A percentile compares a stretch with the other conserved stretches of the same genome.
Evolutionary conservation across 495 filamentous ascomycete species (phyloP).

Genomic region (Usnea hakonensis): DNA sequence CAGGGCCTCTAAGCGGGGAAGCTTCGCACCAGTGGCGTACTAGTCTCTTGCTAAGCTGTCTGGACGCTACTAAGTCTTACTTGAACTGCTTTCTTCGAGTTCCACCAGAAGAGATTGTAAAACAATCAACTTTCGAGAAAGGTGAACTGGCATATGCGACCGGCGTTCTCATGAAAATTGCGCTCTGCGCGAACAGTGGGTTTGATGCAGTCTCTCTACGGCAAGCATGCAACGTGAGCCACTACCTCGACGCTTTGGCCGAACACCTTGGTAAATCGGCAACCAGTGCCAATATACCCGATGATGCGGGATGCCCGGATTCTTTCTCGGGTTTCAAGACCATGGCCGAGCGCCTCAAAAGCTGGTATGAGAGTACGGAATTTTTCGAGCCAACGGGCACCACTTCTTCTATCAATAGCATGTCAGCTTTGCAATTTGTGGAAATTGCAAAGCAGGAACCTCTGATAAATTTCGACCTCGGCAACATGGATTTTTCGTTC

Average conservation of each 20-base stretch:
- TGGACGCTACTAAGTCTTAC: conserved; percentile 13
- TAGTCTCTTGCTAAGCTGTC: conserved; percentile 7
- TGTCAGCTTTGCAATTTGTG: neutral
- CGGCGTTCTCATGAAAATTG: neutral
- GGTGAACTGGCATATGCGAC: conserved; percentile 1
- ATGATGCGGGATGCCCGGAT: neutral
- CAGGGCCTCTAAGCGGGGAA: neutral
- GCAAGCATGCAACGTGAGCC: neutral
- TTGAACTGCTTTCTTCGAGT: conserved; percentile 6
- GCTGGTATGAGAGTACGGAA: conserved; percentile 2
- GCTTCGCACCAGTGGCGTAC: neutral
- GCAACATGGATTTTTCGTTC: neutral
- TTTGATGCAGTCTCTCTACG: neutral
- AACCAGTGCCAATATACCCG: neutral
- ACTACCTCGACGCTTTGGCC: neutral
- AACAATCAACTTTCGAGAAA: neutral
- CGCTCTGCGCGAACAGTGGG: neutral
- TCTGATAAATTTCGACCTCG: neutral
- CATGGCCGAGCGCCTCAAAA: neutral
- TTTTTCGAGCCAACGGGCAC: neutral
- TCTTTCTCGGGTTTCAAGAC: neutral
- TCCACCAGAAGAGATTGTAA: neutral
- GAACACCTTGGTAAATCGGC: neutral
- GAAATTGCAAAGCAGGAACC: neutral
- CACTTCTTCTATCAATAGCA: neutral